Evolutionary conservation across 495 filamentous ascomycete species (phyloP), one percentile per base, ranked within the genome.

Genomic region (Paragyromitra xinjiangensis): DNA sequence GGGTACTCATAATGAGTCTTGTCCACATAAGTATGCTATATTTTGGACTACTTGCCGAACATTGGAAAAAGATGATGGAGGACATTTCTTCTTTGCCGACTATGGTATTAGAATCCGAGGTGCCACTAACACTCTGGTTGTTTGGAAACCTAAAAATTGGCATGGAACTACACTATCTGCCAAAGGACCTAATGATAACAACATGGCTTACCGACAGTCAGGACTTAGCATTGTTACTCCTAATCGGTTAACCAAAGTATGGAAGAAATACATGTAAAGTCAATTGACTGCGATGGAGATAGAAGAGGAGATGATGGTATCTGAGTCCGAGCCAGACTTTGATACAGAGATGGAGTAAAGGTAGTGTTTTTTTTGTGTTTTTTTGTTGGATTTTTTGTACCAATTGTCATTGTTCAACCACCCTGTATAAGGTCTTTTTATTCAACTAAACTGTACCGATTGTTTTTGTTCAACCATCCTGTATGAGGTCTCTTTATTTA

Each of bases 191-290:
- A 16, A 16, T 22, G 19, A 59, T 50, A 1, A 16, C 12, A 16
- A 40, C 11, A 3, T n/a, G 2, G 3, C 26, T 9, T 66, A 34
- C 0, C 14, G 24, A 11, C 62, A 73, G 26, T 44, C 14, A 24
- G 63, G 50, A 24, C 29, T 34, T 39, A 45, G 71, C 24, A 29
- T 67, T 48, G 62, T 67, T 16, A 50, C 63, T 64, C 71, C 39
- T 44, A 3, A 44, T 8, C 37, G 50, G 22, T 24, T 67, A 6
- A 11, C 19, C 1, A 29, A 8, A 6, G 45, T 67, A 2, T 73
- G 39, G 62, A 4, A 51, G 48, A 51, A 51, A n/a, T 51, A 51
- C 16, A 51, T 51, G 48, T 3, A 29, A 29, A 29, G 29, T 2
- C 29, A 29, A 29, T 29, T 29, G 29, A 29, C 29, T 29, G 29